A percentile compares a stretch with the other conserved stretches of the same genome.
Conservation (phyloP, 192 early-diverging fungal genomes). For the Coemansia sp. region DNA sequence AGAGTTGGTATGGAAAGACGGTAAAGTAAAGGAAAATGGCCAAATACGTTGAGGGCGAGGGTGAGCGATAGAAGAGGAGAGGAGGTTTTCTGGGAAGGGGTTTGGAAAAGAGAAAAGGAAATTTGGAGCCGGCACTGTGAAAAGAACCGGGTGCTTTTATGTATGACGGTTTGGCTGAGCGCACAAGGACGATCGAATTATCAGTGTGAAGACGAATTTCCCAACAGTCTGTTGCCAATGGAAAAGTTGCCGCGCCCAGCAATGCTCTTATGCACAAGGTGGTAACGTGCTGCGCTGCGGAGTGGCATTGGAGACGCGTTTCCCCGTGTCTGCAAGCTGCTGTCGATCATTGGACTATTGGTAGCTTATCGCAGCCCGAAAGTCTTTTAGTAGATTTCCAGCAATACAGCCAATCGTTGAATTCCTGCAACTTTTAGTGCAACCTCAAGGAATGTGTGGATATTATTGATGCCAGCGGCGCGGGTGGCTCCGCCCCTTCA, state of each 20-base stretch:
- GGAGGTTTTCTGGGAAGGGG: neutral
- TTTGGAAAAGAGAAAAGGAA: neutral
- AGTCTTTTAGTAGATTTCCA: neutral
- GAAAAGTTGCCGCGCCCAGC: neutral
- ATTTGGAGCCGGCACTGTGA: neutral
- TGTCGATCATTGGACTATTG: neutral
- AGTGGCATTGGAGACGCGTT: neutral
- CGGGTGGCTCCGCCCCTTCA: neutral
- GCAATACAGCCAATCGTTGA: neutral
- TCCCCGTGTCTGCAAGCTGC: neutral
- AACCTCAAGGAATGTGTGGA: neutral
- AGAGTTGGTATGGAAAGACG: slow-evolving; percentile 1
- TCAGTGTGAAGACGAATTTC: neutral
- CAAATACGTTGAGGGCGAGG: neutral
- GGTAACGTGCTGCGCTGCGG: neutral
- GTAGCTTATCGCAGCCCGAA: neutral
- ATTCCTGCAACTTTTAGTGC: neutral
- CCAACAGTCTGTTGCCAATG: neutral
- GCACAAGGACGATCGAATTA: neutral
- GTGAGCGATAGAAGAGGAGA: neutral
- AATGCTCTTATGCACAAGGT: neutral
- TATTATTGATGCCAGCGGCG: no score
- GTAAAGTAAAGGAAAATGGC: neutral
- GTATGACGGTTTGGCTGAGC: no score
- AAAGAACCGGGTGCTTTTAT: neutral